Conservation (phyloP, 1,284 basidiomycete genomes). For the Serendipita sp. region DNA sequence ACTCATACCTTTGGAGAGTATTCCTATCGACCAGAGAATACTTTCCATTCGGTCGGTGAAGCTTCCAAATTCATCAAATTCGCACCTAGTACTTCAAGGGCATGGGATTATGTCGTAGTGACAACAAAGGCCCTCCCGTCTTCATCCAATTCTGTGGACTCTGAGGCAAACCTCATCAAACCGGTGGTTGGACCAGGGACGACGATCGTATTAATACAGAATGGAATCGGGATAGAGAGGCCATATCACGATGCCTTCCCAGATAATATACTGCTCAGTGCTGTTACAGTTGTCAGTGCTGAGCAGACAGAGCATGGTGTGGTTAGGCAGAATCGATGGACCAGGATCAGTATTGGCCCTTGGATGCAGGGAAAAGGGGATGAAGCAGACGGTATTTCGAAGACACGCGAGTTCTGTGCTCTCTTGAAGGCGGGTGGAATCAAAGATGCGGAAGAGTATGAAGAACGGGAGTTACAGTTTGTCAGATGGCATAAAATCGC, state of each 20-base stretch:
- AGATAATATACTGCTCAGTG: constrained; percentile 22
- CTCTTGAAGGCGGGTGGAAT: constrained; percentile 23
- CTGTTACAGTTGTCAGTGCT: constrained; percentile 27
- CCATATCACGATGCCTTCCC: constrained; percentile 23
- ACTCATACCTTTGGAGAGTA: constrained; percentile 27
- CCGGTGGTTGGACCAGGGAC: constrained; percentile 19
- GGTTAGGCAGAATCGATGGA: constrained; percentile 29
- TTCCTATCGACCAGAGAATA: constrained; percentile 22
- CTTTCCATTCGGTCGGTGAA: constrained; percentile 22
- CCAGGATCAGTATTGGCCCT: constrained; percentile 26
- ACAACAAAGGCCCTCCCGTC: constrained; percentile 29
- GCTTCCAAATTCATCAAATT: constrained; percentile 13
- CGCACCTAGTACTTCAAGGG: neutral
- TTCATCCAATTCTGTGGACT: constrained; percentile 17
- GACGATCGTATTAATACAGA: constrained; percentile 28
- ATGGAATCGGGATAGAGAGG: constrained; percentile 29
- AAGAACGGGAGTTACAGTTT: constrained; percentile 25
- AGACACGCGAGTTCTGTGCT: constrained; percentile 16
- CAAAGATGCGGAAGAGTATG: constrained; percentile 25
- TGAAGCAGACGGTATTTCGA: constrained; percentile 5
- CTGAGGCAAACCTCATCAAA: constrained; percentile 21
- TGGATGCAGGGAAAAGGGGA: constrained; percentile 17
- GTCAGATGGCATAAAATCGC: constrained; percentile 30
- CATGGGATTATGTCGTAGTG: constrained; percentile 27
- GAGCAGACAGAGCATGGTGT: constrained; percentile 24